Conservation (phyloP, 1,139 yeast genomes). For the Pichia sp. region DNA sequence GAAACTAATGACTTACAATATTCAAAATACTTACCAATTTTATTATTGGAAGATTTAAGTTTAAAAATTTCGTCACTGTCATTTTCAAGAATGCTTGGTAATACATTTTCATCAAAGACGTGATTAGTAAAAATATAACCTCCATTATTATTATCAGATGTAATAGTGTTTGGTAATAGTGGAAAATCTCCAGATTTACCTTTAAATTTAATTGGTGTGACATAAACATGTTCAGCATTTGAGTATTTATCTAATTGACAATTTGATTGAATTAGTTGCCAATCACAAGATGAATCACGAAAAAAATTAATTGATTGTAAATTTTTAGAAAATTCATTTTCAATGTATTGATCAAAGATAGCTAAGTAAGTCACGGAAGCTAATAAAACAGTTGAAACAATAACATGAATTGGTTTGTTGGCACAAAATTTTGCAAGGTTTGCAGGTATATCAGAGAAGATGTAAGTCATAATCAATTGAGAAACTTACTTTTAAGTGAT, state of each 20-base stretch:
- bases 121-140: constrained; percentile 26
- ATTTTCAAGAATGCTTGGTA: constrained; percentile 36
- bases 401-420: constrained; percentile 82
- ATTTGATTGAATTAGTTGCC: constrained; percentile 9
- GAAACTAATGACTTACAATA: constrained; percentile 43
- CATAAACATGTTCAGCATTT: constrained; percentile 32
- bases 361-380: constrained; percentile 81
- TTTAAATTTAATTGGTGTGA: constrained; percentile 53
- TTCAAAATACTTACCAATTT: constrained; percentile 59
- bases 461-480: constrained; percentile 13
- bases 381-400: constrained; percentile 63
- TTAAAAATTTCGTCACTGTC: constrained; percentile 43
- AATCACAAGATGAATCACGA: constrained; percentile 4
- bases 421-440: constrained; percentile 62
- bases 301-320: constrained; percentile 9
- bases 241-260: constrained; percentile 11
- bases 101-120: constrained; percentile 28
- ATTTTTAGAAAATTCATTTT: constrained; percentile 17
- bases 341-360: constrained; percentile 69
- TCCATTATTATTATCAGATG: constrained; percentile 23
- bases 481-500: background rate
- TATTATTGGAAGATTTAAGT: constrained; percentile 54
- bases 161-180: constrained; percentile 21
- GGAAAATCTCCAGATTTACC: constrained; percentile 24
- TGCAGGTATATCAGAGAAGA: constrained; percentile 30